Evolutionary conservation across 2,329 filamentous ascomycete genomes (phyloP).

Genomic region (Emergomyces orientalis): DNA sequence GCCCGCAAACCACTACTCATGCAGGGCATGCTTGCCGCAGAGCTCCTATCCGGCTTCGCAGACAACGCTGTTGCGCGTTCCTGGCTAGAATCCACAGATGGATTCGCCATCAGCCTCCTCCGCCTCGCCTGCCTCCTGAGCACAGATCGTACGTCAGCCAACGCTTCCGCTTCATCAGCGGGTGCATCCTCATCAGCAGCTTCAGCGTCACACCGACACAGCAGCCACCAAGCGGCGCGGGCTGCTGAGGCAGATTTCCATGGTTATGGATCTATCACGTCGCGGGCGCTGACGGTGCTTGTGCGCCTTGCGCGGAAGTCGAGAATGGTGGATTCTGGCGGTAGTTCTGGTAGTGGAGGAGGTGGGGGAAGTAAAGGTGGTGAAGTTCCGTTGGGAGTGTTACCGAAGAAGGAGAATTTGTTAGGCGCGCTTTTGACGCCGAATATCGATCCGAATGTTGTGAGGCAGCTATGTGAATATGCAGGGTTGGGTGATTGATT

Average conservation of each 20-base stretch:
- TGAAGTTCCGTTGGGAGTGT: constrained; percentile 49
- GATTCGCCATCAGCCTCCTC: constrained; percentile 71
- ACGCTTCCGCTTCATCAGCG: not conserved
- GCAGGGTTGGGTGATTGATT: constrained; percentile 43
- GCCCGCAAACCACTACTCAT: constrained; percentile 80
- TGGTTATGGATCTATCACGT: constrained; percentile 48
- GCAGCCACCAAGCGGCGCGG: constrained; percentile 21
- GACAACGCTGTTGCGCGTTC: constrained; percentile 63
- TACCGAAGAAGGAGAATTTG: constrained; percentile 59
- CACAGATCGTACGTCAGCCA: constrained; percentile 45
- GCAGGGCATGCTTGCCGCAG: constrained; percentile 82
- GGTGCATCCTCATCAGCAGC: constrained; percentile 21
- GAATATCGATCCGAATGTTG: constrained; percentile 52
- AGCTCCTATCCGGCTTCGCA: constrained; percentile 72
- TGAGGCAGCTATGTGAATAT: constrained; percentile 60
- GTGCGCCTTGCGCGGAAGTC: constrained; percentile 59
- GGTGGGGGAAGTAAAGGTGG: constrained; percentile 14
- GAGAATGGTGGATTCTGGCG: constrained; percentile 45
- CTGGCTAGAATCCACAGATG: constrained; percentile 78
- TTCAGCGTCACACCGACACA: constrained; percentile 27
- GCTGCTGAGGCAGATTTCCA: constrained; percentile 35
- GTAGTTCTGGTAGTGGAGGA: constrained; percentile 18
- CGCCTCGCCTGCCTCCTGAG: constrained; percentile 65
- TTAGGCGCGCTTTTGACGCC: constrained; percentile 59
- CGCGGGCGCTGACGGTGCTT: constrained; percentile 59